A percentile compares a stretch with the other conserved stretches of the same genome.
Conservation (phyloP, 2,329 filamentous ascomycete species). For the Trichoderma polysporum region DNA sequence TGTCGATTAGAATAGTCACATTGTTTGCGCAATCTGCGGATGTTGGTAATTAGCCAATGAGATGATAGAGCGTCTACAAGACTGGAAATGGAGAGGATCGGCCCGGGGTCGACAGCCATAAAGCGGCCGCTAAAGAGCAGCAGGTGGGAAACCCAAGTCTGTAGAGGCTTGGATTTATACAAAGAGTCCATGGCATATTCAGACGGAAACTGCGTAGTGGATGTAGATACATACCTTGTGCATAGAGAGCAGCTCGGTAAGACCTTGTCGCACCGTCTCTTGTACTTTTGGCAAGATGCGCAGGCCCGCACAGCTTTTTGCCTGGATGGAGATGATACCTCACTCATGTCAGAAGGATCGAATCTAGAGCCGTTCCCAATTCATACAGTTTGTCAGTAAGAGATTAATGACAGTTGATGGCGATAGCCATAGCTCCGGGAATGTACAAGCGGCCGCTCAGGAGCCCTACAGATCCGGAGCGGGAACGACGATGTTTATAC, state of each 20-base stretch:
- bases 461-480: background rate
- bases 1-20: conserved; percentile 19
- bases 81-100: background rate
- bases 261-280: conserved; percentile 22
- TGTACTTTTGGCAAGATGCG: conserved; percentile 22
- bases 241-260: conserved; percentile 21
- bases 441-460: conserved; percentile 17
- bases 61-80: background rate
- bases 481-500: conserved; percentile 1
- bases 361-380: background rate
- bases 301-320: conserved; percentile 21
- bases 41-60: background rate
- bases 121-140: background rate
- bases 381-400: background rate
- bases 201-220: background rate
- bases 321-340: background rate
- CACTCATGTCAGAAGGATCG: background rate
- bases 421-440: background rate
- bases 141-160: background rate
- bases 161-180: background rate
- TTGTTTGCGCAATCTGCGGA: conserved; percentile 8
- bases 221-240: conserved; percentile 4
- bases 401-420: background rate
- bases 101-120: no score
- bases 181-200: background rate